Evolutionary conservation across 2,329 filamentous ascomycete species (phyloP).

Genomic region (Teratosphaeria viscida): DNA sequence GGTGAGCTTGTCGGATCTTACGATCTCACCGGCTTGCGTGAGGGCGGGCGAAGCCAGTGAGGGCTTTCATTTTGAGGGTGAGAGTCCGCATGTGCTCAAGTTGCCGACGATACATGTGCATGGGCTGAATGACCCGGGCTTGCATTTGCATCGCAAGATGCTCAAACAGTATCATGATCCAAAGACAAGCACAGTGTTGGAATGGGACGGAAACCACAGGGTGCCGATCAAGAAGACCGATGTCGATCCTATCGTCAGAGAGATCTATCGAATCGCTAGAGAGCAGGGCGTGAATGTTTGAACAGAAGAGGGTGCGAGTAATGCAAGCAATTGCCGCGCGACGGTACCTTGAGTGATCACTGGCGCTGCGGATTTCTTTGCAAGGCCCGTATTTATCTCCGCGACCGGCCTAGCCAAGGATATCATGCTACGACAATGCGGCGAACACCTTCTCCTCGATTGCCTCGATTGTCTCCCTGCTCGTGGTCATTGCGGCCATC

Average conservation of each 20-base stretch:
- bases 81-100: conserved; percentile 39
- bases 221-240: conserved; percentile 59
- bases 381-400: neutral
- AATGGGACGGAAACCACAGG: conserved; percentile 65
- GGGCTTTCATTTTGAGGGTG: conserved; percentile 33
- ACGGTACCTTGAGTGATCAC: neutral
- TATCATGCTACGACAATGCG: conserved; percentile 12
- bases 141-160: conserved; percentile 49
- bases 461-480: conserved; percentile 29
- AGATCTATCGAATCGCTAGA: conserved; percentile 43
- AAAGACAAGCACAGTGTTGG: conserved; percentile 46
- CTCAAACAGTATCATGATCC: conserved; percentile 50
- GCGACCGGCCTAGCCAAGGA: too few species aligned
- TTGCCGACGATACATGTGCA: conserved; percentile 60
- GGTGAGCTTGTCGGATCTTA: conserved; percentile 40
- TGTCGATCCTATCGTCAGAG: conserved; percentile 46
- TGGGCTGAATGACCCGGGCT: conserved; percentile 49
- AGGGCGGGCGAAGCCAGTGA: conserved; percentile 34
- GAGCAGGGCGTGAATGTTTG: conserved; percentile 35
- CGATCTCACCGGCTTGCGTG: conserved; percentile 28
- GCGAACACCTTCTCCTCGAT: conserved; percentile 32
- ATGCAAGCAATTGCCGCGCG: neutral
- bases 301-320: neutral
- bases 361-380: neutral
- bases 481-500: conserved; percentile 47